Evolutionary conservation across 768 basidiomycete genomes (phyloP), one percentile per base, ranked within the genome.

Genomic region (Gymnopilus junonius): DNA sequence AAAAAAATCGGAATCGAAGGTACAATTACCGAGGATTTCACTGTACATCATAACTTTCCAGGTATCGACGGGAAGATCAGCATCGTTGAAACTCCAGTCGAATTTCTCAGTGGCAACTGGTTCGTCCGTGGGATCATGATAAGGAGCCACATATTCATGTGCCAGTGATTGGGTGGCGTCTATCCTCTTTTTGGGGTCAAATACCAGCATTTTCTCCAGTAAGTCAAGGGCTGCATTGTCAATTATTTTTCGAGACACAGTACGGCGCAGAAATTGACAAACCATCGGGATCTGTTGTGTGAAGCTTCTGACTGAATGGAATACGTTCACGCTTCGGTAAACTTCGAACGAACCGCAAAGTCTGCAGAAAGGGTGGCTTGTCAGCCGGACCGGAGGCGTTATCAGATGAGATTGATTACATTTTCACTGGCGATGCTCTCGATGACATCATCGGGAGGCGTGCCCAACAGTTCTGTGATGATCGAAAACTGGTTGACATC

Each of bases 21-120:
- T 21, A 12, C 8, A 23, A 60, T 90, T 71, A 95, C 95, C 95
- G 12, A 98, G 82, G 66, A 98, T 99, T 78, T 99, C 97, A 70
- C 90, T 92, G 82, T 99, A 99, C 97, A 99, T 99, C 97, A 99
- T 99, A 73, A 97, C 97, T 79, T 98, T 99, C 97, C 97, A 99
- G 1, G 94, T 97, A 71, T 99, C 97, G 11, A 99, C 93, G 0
- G 97, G 97, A 46, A 99, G 83, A 75, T 99, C 97, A 20, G 97
- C 97, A 67, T 99, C 97, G 76, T 99, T 99, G 87, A 99, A 99
- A 71, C 90, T 93, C 97, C 97, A 99, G 77, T 99, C 97, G 71
- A 99, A 99, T 72, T 92, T 91, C 74, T 98, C 95, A 17, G 83
- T 87, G 12, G 97, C 94, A 20, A 90, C 89, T 8, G 97, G 97